Evolutionary conservation across 148 eudicot species (phyloP), one percentile per base, ranked within the genome.

Genomic region (Vaccinium macrocarpon): DNA sequence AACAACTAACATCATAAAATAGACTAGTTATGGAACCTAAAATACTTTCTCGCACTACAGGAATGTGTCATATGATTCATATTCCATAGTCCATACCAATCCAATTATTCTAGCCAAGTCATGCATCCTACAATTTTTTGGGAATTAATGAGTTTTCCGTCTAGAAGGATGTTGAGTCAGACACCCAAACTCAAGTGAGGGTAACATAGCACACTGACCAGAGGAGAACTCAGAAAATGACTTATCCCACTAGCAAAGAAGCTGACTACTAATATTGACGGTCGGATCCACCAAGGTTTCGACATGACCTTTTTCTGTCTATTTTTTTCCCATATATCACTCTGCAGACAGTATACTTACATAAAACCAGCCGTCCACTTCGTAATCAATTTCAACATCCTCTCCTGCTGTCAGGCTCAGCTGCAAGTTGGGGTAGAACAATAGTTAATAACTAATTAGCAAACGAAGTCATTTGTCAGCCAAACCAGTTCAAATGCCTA

Each of bases 311-410:
- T 66, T 66, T 12, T 25, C 35, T 25, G 6, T 85, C 2, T 29
- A 56, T 48, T 49, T 84, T 71, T 19, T 19, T 16, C 1, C 16
- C 32, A 77, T 8, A 61, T 21, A 66, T 27, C 46, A 27, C n/a
- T 21, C 52, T 23, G 15, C 52, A 48, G 32, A 29, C 4, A 49
- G 79, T 81, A 59, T 73, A 95, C 99, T 97, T 92, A 97, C 99
- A 93, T 94, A 95, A 88, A 91, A 97, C 99, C 99, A 97, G 85
- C 99, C 99, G 81, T 97, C 99, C 75, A 97, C 99, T 90, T 97
- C 99, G 76, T 97, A 90, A 76, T 97, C 96, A 70, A 95, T 97
- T 84, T 92, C 95, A 46, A 97, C 87, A 61, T 93, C 98, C 88
- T 97, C 99, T 59, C 99, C 99, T 56, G 98, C 98, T 53, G 95